phyloP scores from a whole-genome alignment of 2,329 filamentous ascomycete genomes.

The Huntiella omanensis region DNA sequence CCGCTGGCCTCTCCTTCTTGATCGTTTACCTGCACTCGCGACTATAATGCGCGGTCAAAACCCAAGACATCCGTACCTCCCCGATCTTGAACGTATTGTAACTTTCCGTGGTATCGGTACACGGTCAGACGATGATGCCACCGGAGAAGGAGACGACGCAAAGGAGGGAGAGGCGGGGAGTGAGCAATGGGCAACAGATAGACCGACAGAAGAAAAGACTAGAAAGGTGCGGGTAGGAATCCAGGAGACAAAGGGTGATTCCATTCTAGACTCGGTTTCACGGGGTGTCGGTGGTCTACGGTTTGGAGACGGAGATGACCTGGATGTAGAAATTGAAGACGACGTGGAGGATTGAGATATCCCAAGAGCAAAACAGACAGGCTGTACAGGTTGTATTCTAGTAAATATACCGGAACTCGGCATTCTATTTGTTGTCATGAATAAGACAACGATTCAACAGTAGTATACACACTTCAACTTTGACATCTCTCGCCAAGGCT shows the following conservation, averaged over 20 bases:
- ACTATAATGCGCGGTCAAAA: conserved; percentile 33
- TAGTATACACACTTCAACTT: too few relatives aligned
- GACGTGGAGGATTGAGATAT: conserved; percentile 51
- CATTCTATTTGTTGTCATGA: too few relatives aligned
- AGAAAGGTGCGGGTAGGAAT: conserved; percentile 28
- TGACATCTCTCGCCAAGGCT: not conserved
- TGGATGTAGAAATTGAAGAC: conserved; percentile 53
- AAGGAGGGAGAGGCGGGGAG: conserved; percentile 21
- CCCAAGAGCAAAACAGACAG: too few relatives aligned
- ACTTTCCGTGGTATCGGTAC: conserved; percentile 41
- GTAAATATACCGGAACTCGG: not conserved
- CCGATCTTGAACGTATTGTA: conserved; percentile 49
- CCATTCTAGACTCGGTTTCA: conserved; percentile 23
- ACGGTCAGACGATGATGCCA: conserved; percentile 22
- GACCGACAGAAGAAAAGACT: conserved; percentile 33
- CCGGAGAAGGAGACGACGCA: conserved; percentile 26
- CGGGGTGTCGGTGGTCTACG: conserved; percentile 42
- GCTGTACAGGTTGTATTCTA: not conserved
- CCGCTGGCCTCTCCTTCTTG: conserved; percentile 57
- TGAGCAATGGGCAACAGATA: conserved; percentile 38
- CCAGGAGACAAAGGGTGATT: conserved; percentile 15
- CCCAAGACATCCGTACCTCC: conserved; percentile 20
- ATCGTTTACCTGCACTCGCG: conserved; percentile 72
- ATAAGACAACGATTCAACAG: too few relatives aligned
- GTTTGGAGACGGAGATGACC: conserved; percentile 69